Percentiles rank a stretch among this genome's conserved stretches.
Evolutionary conservation across 1,284 basidiomycete species (phyloP).

Genomic region (Sphaerobolus stellatus): DNA sequence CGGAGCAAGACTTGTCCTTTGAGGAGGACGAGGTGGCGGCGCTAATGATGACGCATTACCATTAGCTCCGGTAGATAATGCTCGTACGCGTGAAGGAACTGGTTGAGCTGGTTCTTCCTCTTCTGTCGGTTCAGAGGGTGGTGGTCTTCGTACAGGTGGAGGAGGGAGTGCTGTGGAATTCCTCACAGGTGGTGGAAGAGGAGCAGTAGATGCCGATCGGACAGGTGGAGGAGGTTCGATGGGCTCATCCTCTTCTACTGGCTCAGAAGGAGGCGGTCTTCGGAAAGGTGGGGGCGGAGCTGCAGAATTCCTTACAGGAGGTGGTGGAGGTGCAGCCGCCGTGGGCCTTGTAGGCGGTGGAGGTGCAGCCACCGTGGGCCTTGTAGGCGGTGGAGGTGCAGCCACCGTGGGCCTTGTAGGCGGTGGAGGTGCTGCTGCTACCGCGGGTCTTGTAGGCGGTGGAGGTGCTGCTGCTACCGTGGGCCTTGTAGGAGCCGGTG

Average conservation of each 20-base stretch:
- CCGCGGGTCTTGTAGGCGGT: slow-evolving; percentile 23
- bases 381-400: slow-evolving; percentile 23
- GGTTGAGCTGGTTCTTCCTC: slow-evolving; percentile 35
- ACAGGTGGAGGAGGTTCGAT: slow-evolving; percentile 24
- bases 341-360: slow-evolving; percentile 19
- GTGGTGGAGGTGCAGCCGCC: slow-evolving; percentile 25
- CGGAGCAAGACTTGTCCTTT: slow-evolving; percentile 1
- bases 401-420: slow-evolving; percentile 24
- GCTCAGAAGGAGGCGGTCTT: slow-evolving; percentile 26
- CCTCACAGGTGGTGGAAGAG: slow-evolving; percentile 32
- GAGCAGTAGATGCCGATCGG: slow-evolving; percentile 17
- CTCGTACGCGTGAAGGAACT: slow-evolving; percentile 41
- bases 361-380: slow-evolving; percentile 13
- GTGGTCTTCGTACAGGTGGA: slow-evolving; percentile 8
- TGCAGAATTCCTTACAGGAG: slow-evolving; percentile 33
- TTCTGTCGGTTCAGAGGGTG: slow-evolving; percentile 7
- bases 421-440: slow-evolving; percentile 25
- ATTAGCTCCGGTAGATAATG: slow-evolving; percentile 13
- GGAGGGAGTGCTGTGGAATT: slow-evolving; percentile 27
- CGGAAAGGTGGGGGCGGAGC: slow-evolving; percentile 34
- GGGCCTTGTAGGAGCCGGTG: slow-evolving; percentile 19
- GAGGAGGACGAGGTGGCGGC: slow-evolving; percentile 15
- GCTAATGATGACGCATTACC: slow-evolving; percentile 30
- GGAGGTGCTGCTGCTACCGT: slow-evolving; percentile 24
- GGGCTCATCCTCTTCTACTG: too few relatives aligned